Base-by-base conservation (phyloP, 345 rosid species). In the Combretum micranthum region DNA sequence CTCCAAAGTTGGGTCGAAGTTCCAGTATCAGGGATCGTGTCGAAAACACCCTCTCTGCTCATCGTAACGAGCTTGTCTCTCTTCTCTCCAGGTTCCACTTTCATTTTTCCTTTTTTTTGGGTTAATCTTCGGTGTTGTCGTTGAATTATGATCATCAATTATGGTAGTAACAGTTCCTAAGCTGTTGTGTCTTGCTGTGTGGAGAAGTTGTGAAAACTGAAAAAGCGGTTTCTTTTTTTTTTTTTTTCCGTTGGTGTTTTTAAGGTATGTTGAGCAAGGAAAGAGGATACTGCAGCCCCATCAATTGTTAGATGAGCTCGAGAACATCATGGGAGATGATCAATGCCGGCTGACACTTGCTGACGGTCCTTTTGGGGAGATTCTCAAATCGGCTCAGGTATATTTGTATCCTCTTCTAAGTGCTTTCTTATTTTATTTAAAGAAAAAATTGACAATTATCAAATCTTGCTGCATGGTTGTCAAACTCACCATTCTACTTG, bases 231-330 rank as follows among this genome's bases (percentile, higher is more conserved):
- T 39, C 11, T 19, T 52, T 56, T 14, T 15, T 14, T 44, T 19
- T 18, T 14, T 25, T 44, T 57, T 26, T 26, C 37, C 12, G 52
- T n/a, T n/a, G n/a, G 14, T 50, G 47, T 25, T 45, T 67, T 68
- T 53, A 73, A 93, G 99, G 83, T 93, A 89, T 50, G 95, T 89
- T 67, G 88, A 75, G 39, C 96, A 89, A 67, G 99, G 99, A 6
- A 93, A 89, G 70, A 92, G 92, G 54, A 85, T 93, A 42, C 58
- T 93, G 73, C 88, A 83, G 32, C 97, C 99, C 13, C 97, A 93
- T 74, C 81, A 76, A 59, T 69, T 93, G 82, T 67, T 93, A 32
- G 99, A 93, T 63, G 95, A 89, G 59, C 79, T 90, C 18, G 88
- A 89, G 23, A 80, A 72, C 43, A 45, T 87, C 26, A 56, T 80